Conservation (phyloP, 192 early-diverging fungal genomes). For the Allomyces javanicus region DNA sequence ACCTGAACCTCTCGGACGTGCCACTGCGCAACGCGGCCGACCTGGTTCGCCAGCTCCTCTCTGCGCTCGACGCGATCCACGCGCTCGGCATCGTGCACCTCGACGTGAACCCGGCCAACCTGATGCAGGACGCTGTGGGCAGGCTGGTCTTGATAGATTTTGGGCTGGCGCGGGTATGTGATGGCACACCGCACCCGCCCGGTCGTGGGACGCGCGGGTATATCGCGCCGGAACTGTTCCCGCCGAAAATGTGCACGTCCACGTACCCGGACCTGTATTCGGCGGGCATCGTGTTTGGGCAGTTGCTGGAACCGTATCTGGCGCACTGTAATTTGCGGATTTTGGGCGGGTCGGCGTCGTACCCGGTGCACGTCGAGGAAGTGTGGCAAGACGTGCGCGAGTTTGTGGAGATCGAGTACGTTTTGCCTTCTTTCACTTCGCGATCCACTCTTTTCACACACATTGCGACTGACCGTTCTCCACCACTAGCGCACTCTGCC, state of each 20-base stretch:
- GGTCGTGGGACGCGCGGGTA: conserved; percentile 56
- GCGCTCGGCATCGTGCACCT: conserved; percentile 39
- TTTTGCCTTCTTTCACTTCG: background rate
- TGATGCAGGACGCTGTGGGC: conserved; percentile 33
- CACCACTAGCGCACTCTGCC: too few species aligned
- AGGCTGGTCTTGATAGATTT: conserved; percentile 52
- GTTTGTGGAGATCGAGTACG: background rate
- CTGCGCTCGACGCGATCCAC: conserved; percentile 37
- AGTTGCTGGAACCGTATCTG: conserved; percentile 53
- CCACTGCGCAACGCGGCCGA: background rate
- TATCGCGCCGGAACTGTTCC: conserved; percentile 42
- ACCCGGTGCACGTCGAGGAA: background rate
- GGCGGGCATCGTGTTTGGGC: conserved; percentile 46
- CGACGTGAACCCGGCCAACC: conserved; percentile 42
- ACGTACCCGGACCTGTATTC: conserved; percentile 44
- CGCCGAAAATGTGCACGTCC: conserved; percentile 14
- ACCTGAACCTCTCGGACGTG: background rate
- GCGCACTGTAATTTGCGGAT: conserved; percentile 37
- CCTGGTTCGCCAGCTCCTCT: background rate
- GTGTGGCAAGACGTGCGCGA: background rate
- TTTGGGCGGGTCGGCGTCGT: conserved; percentile 33
- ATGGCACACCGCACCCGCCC: conserved; percentile 13
- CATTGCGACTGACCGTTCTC: too few species aligned
- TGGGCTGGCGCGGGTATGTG: conserved; percentile 37
- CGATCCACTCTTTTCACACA: too few species aligned